Percentiles rank a stretch among this genome's conserved stretches.
Evolutionary conservation across 2,329 filamentous ascomycete genomes (phyloP).

Genomic region (Clonostachys solani): DNA sequence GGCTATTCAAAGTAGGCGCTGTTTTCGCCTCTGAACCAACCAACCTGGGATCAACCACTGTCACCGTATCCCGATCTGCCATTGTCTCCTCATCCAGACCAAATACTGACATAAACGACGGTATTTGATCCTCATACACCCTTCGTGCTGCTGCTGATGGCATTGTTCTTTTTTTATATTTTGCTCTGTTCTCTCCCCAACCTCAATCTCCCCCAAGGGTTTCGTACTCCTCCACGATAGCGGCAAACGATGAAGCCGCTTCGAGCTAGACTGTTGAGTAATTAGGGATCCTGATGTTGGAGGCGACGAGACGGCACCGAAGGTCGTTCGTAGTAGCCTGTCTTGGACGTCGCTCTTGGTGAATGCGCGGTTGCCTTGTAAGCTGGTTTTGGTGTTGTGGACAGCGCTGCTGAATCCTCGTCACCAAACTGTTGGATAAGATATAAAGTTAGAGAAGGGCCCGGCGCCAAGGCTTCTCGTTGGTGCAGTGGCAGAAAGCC

Average conservation of each 20-base stretch:
- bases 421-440: no score
- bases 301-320: no score
- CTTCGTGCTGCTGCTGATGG: conserved; percentile 57
- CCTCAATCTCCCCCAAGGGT: no score
- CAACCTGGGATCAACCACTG: conserved; percentile 49
- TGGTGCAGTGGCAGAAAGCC: no score
- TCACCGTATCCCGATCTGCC: conserved; percentile 48
- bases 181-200: background rate
- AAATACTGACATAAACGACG: conserved; percentile 73
- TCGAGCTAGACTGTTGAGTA: no score
- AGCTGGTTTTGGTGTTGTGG: conserved; percentile 6
- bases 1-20: conserved; percentile 27
- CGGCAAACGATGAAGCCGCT: no score
- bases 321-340: no score
- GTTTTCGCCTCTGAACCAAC: conserved; percentile 39
- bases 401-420: conserved; percentile 37
- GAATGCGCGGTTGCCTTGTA: background rate
- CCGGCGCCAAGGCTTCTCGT: no score
- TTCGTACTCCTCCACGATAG: no score
- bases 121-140: conserved; percentile 66
- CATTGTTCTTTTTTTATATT: conserved; percentile 37
- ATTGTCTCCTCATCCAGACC: conserved; percentile 56
- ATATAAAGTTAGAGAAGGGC: no score
- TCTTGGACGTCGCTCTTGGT: background rate
- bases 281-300: no score